These are phyloP conservation scores for Rubroboletus pulcherrimus DNA, from an alignment of 768 basidiomycete genomes.

Conservation along the genomic window DNA sequence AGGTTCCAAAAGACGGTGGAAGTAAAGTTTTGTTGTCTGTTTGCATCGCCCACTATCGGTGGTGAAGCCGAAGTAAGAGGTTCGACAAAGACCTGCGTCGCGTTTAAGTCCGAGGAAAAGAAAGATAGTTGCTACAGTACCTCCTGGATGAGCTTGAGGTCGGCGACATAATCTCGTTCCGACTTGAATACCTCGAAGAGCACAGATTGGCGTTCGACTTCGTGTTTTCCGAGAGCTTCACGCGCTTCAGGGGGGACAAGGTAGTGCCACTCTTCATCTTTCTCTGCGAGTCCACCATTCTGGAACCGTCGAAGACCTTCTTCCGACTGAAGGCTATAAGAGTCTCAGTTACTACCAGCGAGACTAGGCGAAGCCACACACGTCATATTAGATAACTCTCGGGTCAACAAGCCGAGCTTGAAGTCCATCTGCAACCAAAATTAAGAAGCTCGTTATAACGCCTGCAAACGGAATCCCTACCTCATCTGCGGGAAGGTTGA, in stretches of 20 bases:
- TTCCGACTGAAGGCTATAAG: slow-evolving; percentile 53
- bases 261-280: slow-evolving; percentile 80
- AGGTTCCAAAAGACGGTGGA: slow-evolving; percentile 84
- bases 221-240: slow-evolving; percentile 66
- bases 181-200: slow-evolving; percentile 89
- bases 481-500: slow-evolving; percentile 34
- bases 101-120: slow-evolving; percentile 1
- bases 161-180: slow-evolving; percentile 84
- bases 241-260: slow-evolving; percentile 72
- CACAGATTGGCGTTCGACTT: slow-evolving; percentile 81
- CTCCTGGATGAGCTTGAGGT: slow-evolving; percentile 67
- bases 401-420: slow-evolving; percentile 28
- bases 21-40: slow-evolving; percentile 62
- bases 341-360: slow-evolving; percentile 9
- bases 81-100: slow-evolving; percentile 64
- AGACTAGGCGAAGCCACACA: slow-evolving; percentile 25
- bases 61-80: slow-evolving; percentile 59
- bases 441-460: slow-evolving; percentile 2
- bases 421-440: slow-evolving; percentile 23
- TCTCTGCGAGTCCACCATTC: slow-evolving; percentile 54
- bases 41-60: slow-evolving; percentile 54
- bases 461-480: slow-evolving; percentile 34
- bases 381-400: slow-evolving; percentile 38
- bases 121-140: slow-evolving; percentile 34
- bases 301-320: slow-evolving; percentile 69